A percentile compares a stretch with the other conserved stretches of the same genome.
Conservation (phyloP, 2,329 filamentous ascomycete species). For the Colletotrichum falcatum region DNA sequence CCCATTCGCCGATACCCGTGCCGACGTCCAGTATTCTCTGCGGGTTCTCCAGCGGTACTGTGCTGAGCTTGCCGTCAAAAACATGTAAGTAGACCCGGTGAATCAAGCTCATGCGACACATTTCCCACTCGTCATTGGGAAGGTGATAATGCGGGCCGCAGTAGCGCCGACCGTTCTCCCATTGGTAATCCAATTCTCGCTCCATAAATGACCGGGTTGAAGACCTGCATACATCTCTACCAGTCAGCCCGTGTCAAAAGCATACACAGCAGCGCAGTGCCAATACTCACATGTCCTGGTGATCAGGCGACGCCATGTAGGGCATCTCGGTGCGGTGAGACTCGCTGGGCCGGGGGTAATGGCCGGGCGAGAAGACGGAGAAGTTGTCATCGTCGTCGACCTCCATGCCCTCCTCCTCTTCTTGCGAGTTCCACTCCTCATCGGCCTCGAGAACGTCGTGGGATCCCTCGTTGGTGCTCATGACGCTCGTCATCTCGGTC, state of each 20-base stretch:
- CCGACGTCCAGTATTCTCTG: slow-evolving; percentile 66
- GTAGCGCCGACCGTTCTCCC: slow-evolving; percentile 73
- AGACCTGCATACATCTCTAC: slow-evolving; percentile 46
- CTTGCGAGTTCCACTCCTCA: slow-evolving; percentile 37
- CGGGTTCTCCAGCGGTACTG: slow-evolving; percentile 55
- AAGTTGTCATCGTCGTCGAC: slow-evolving; percentile 53
- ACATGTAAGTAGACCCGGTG: slow-evolving; percentile 72
- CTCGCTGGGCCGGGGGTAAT: slow-evolving; percentile 53
- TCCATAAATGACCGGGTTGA: slow-evolving; percentile 64
- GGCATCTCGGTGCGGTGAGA: slow-evolving; percentile 52
- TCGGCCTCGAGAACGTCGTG: slow-evolving; percentile 43
- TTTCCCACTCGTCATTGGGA: slow-evolving; percentile 75
- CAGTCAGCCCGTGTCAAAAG: slow-evolving; percentile 42
- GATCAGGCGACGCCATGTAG: slow-evolving; percentile 48
- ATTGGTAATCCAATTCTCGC: slow-evolving; percentile 65
- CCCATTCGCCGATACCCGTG: slow-evolving; percentile 67
- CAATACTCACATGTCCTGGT: slow-evolving; percentile 55
- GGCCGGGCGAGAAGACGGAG: slow-evolving; percentile 58
- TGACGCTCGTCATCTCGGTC: slow-evolving; percentile 54
- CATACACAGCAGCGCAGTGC: background rate
- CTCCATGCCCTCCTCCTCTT: slow-evolving; percentile 40
- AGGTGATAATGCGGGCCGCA: slow-evolving; percentile 70
- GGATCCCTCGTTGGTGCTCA: slow-evolving; percentile 50
- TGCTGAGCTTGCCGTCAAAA: slow-evolving; percentile 59
- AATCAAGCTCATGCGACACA: slow-evolving; percentile 70